Percentiles rank a stretch among this genome's conserved stretches.
Evolutionary conservation across 192 early-diverging fungal genomes (phyloP).

Genomic region (Ambispora gerdemannii): DNA sequence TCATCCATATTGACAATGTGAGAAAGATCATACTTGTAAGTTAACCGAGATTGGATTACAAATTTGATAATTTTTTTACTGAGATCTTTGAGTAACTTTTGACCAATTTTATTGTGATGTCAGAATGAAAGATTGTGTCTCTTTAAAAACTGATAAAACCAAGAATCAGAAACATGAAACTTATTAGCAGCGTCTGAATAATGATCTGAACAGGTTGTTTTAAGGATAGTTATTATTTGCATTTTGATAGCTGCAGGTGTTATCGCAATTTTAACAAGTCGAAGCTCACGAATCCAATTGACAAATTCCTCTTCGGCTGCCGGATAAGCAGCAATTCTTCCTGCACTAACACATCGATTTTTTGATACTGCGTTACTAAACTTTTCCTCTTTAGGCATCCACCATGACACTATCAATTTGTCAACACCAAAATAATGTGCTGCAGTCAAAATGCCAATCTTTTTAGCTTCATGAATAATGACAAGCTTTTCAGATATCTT

Average conservation of each 20-base stretch:
- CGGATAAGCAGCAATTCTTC: background rate
- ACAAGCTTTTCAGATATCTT: background rate
- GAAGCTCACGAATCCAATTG: background rate
- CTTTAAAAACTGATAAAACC: background rate
- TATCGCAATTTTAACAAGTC: background rate
- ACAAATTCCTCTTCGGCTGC: background rate
- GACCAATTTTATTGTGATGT: background rate
- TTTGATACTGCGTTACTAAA: background rate
- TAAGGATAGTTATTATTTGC: background rate
- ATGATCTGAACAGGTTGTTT: background rate
- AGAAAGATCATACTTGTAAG: background rate
- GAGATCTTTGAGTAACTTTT: background rate
- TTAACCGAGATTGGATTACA: background rate
- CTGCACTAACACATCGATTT: background rate
- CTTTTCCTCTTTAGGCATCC: background rate
- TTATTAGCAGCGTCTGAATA: background rate
- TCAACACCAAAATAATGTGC: background rate
- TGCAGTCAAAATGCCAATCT: background rate
- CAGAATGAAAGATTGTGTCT: background rate
- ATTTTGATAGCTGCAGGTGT: background rate
- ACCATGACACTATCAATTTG: background rate
- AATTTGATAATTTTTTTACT: background rate
- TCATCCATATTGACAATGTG: background rate
- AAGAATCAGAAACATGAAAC: background rate
- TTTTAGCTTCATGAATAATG: background rate